phyloP scores from a whole-genome alignment of 371 early-diverging fungal genomes.

The Saksenaea vasiformis region DNA sequence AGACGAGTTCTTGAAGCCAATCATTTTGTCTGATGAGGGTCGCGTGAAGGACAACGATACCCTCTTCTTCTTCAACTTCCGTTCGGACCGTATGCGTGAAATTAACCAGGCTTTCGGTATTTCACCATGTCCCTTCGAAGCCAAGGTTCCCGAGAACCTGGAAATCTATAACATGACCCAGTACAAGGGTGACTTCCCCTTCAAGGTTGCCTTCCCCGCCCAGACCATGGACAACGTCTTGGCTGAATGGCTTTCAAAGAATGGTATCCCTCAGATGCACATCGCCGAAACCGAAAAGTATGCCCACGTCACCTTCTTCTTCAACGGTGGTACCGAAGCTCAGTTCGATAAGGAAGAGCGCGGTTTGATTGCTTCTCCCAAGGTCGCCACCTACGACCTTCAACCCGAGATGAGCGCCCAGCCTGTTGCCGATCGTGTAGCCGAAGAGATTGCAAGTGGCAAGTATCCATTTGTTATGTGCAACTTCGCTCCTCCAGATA shows the following conservation, averaged over 20 bases:
- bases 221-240: constrained; percentile 97
- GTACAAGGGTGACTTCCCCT: constrained; percentile 95
- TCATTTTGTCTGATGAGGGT: constrained; percentile 81
- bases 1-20: constrained; percentile 99
- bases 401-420: constrained; percentile 96
- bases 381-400: constrained; percentile 97
- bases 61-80: constrained; percentile 93
- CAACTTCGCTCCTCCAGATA: constrained; percentile 99
- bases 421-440: constrained; percentile 90
- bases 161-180: constrained; percentile 96
- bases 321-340: constrained; percentile 98
- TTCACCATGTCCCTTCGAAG: constrained; percentile 85
- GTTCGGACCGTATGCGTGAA: constrained; percentile 99
- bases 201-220: constrained; percentile 91
- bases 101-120: constrained; percentile 89
- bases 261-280: constrained; percentile 89
- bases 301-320: constrained; percentile 99
- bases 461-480: constrained; percentile 97
- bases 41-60: constrained; percentile 80
- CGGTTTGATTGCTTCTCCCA: constrained; percentile 89
- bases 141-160: constrained; percentile 75
- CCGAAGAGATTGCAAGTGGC: constrained; percentile 72
- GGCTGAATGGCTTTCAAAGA: constrained; percentile 94
- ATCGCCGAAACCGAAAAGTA: constrained; percentile 99
- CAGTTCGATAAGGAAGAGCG: constrained; percentile 90